Evolutionary conservation across 2,329 filamentous ascomycete species (phyloP), one percentile per base, ranked within the genome.

Genomic region (Neonectria coccinea): DNA sequence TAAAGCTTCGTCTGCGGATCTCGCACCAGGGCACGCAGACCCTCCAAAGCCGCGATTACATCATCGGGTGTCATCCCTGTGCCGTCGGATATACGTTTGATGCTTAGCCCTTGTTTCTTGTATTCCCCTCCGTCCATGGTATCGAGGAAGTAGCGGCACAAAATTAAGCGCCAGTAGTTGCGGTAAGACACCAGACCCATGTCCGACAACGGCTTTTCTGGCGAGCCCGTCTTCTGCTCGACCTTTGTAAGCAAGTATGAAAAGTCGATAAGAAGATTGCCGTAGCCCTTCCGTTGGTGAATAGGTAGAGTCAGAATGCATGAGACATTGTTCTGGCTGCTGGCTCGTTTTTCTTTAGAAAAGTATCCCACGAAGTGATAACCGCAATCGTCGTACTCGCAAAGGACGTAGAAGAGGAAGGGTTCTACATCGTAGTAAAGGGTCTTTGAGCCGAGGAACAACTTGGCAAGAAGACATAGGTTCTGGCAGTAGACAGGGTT

Each of bases 351-450:
- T 81, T 99, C 96, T 78, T 99, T 99, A 55, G 96, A 98, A 74
- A 99, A 99, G 77, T 99, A 99, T n/a, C 96, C 96, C 27, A 98
- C 95, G 71, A 99, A 96, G 77, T 97, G 96, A 76, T 96, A 97
- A 18, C 95, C 95, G 18, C 91, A 88, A 60, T 96, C 91, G 74
- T 97, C 92, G 72, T 94, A 95, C 73, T 97, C 96, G 69, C 94
- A 97, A 82, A 98, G 92, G 72, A 97, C 94, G 77, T 98, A 98
- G 82, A 98, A 98, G 7, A 98, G 80, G 77, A 98, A 98, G 0
- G 95, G 96, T 71, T 98, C 95, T 2, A 98, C 95, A 74, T 98
- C 95, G 80, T 98, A 98, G 82, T 98, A 98, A 4, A 98, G 86
- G 0, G 96, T 99, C 79, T 99, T 99, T 59, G 97, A 97, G 22